Evolutionary conservation across 257 asterid genomes (phyloP), one percentile per base, ranked within the genome.

Genomic region (Lycium ferocissimum): DNA sequence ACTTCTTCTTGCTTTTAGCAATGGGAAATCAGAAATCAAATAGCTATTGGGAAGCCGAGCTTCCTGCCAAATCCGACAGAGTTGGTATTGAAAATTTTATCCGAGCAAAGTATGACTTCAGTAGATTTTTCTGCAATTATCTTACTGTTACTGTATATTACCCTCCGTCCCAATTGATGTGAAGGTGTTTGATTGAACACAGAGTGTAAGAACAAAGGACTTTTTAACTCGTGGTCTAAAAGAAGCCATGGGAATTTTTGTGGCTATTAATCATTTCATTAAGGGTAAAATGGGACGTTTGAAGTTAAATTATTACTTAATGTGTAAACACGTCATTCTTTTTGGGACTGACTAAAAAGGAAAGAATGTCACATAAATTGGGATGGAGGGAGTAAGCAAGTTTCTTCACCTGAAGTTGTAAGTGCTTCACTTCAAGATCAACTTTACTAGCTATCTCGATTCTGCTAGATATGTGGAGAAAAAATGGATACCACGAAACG

Each of bases 11-110:
- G 20, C 10, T 38, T 85, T 38, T 81, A 90, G 92, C 89, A 6
- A 88, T 86, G 89, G 92, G 92, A 79, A 90, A 90, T 85, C 87
- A 85, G 82, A 86, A 82, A 86, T 85, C 92, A 33, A 90, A 90
- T 86, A 75, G 81, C 84, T 90, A 88, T 14, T 90, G 92, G 91
- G 92, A 90, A 59, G 91, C 92, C 53, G 91, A 88, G 84, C 84
- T 90, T 76, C 92, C 92, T 45, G 59, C 88, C 6, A 88, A 79
- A 45, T 88, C 79, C 71, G 35, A 66, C 86, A 80, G 88, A 86
- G 90, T 75, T 86, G 92, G 91, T 38, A 90, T 85, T 61, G 92
- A 90, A 86, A 86, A 83, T 86, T 90, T 90, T 88, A 86, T 86
- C 75, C 89, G 87, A 22, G 88, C 92, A 83, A 90, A 90, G 92